Base-by-base conservation (phyloP, 192 early-diverging fungal species). In the Phlyctochytrium arcticum region DNA sequence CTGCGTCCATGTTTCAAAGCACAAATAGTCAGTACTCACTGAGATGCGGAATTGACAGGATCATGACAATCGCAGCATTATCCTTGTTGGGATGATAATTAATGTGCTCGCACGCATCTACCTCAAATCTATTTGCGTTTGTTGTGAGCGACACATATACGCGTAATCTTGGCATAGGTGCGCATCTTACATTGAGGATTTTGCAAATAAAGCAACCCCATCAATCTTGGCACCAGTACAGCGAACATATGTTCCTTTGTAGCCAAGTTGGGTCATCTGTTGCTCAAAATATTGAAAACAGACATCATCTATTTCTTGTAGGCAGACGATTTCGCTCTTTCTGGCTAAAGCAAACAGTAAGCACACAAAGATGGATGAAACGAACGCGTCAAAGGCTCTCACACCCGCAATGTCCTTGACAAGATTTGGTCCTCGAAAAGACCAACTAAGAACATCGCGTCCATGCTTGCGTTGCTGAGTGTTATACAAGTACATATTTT, bases 191-290 rank as follows among this genome's bases (percentile, higher is more conserved):
- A 30, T 34, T 9, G n/a, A 9, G 7, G 36, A 27, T 33, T 59
- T 58, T 31, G 60, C 66, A 21, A 60, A 54, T 9, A 68, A 48
- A n/a, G 66, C 66, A 10, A 34, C 35, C 10, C 66, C 66, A 35
- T 68, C 66, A 1, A 36, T 51, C 35, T 68, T 68, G 6, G 55
- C 36, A 15, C 66, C 66, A 21, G 66, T 68, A 42, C 66, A 68
- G 21, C 48, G 66, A n/a, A 57, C 27, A 34, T 35, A 68, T 3
- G 56, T 51, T 7, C 66, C 66, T 29, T 29, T 37, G 46, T 68
- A 68, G 6, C 66, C 66, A 5, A 30, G 27, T 29, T 8, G 26
- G n/a, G 29, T 36, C 6, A 64, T 19, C 54, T 53, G 19, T n/a
- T 31, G 62, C 62, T 54, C 49, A 21, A 19, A 64, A 19, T 34